phyloP scores from a whole-genome alignment of 2,329 filamentous ascomycete species.

The Biscogniauxia marginata region DNA sequence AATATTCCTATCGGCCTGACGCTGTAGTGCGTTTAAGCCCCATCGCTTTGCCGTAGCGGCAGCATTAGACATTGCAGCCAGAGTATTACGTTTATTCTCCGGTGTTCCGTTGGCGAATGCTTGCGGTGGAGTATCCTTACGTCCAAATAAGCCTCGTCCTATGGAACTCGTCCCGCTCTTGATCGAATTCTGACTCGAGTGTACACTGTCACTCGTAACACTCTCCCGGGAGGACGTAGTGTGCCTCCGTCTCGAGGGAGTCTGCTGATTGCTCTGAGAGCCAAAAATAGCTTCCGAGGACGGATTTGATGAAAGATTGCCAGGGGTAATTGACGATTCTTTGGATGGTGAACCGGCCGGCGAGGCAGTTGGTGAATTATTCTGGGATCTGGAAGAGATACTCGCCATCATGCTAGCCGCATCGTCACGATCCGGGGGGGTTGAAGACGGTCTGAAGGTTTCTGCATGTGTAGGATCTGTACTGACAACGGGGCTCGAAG shows the following conservation, averaged over 20 bases:
- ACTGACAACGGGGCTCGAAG: constrained; percentile 64
- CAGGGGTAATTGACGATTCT: constrained; percentile 13
- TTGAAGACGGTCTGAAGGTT: constrained; percentile 55
- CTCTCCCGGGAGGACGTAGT: constrained; percentile 32
- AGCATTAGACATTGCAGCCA: constrained; percentile 32
- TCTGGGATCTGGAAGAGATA: constrained; percentile 47
- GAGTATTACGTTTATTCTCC: constrained; percentile 29
- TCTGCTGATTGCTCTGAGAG: constrained; percentile 15
- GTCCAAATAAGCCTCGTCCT: constrained; percentile 26
- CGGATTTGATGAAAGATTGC: constrained; percentile 20
- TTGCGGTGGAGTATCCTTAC: constrained; percentile 26
- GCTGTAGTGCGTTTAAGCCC: constrained; percentile 34
- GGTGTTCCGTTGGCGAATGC: constrained; percentile 19
- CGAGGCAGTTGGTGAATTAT: constrained; percentile 23
- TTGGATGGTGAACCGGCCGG: constrained; percentile 28
- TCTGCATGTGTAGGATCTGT: constrained; percentile 68
- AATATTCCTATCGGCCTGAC: constrained; percentile 27
- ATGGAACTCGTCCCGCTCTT: constrained; percentile 30
- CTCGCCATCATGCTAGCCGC: constrained; percentile 63
- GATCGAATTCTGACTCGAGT: constrained; percentile 27
- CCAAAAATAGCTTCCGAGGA: constrained; percentile 25
- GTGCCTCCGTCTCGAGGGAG: constrained; percentile 27
- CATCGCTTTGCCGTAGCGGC: constrained; percentile 35
- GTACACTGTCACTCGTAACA: constrained; percentile 16
- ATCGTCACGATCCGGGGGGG: constrained; percentile 55